Base-by-base conservation (phyloP, 495 filamentous ascomycete genomes). In the Daldinia caldariorum region DNA sequence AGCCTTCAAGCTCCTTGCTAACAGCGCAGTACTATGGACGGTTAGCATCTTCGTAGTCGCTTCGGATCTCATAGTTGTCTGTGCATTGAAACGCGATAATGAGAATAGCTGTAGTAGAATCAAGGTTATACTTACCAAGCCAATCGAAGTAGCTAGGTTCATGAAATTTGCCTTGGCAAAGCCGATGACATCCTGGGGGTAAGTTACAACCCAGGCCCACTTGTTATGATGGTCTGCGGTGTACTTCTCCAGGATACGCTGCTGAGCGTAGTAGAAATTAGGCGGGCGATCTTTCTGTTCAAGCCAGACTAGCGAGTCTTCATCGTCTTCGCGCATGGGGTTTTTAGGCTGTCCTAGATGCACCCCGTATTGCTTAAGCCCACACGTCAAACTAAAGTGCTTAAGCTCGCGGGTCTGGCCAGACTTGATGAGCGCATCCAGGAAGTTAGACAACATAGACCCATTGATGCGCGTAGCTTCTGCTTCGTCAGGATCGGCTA, bases 361-460 rank as follows among this genome's bases (percentile, higher is more conserved):
- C 1, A 87, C 84, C 31, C 87, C 84, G 68, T 89, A 89, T 51
- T 88, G 83, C 69, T 87, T 88, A 14, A 78, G 76, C 2, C 86
- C 85, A 9, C 82, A 84, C 2, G 86, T 84, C 32, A 88, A 78
- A 47, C 88, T 73, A 56, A 88, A 78, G 43, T 81, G 80, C 68
- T 85, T 85, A 45, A 87, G 64, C 4, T 77, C 76, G 43, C 74
- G 71, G 16, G 70, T 67, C 14, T 79, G 80, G 0, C 82, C 82
- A 3, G 82, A 83, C 35, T 76, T 77, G 0, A 78, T 79, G 7
- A 89, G 76, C 0, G 83, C 84, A 26, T 77, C 34, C 35, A 88
- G 76, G 69, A 88, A 88, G 69, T 84, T 86, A 18, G 77, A 59
- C 34, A 88, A 74, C 79, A 88, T 82, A 10, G 72, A 75, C 14